Percentiles rank a stretch among this genome's conserved stretches.
phyloP scores from a whole-genome alignment of 139 green algal species.

The Coelastrella sp. region DNA sequence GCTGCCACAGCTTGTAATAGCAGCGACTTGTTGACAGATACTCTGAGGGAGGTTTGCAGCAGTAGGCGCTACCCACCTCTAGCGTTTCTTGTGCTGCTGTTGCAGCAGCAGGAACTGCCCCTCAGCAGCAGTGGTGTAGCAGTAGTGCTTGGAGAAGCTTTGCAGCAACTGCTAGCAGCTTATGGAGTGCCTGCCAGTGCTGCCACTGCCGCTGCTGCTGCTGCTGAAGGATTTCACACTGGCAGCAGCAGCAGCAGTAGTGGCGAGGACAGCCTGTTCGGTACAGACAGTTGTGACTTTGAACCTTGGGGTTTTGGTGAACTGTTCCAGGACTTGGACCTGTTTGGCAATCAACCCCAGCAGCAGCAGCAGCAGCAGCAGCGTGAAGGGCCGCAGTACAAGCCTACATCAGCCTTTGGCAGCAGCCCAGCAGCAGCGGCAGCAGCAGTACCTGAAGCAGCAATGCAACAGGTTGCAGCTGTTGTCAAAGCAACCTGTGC shows the following conservation, averaged over 20 bases:
- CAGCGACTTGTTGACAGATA: background rate
- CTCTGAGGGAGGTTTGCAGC: background rate
- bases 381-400: conserved; percentile 5
- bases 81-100: conserved; percentile 8
- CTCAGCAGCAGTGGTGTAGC: background rate
- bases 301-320: conserved; percentile 33
- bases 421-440: background rate
- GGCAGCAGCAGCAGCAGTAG: conserved; percentile 5
- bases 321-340: conserved; percentile 1
- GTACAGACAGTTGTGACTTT: background rate
- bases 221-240: too few species aligned
- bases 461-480: background rate
- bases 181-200: background rate
- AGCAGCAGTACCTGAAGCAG: background rate
- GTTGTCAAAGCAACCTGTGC: background rate
- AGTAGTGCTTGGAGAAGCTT: background rate
- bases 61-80: background rate
- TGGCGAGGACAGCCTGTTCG: background rate
- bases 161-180: background rate
- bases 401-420: background rate
- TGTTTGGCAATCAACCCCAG: conserved; percentile 25
- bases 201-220: background rate
- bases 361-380: background rate
- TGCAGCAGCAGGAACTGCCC: background rate
- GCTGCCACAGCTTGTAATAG: background rate